Percentiles rank a stretch among this genome's conserved stretches.
These are phyloP conservation scores for Phaeosphaeria sp. DNA, from an alignment of 2,329 filamentous ascomycete species.

Conservation along the genomic window DNA sequence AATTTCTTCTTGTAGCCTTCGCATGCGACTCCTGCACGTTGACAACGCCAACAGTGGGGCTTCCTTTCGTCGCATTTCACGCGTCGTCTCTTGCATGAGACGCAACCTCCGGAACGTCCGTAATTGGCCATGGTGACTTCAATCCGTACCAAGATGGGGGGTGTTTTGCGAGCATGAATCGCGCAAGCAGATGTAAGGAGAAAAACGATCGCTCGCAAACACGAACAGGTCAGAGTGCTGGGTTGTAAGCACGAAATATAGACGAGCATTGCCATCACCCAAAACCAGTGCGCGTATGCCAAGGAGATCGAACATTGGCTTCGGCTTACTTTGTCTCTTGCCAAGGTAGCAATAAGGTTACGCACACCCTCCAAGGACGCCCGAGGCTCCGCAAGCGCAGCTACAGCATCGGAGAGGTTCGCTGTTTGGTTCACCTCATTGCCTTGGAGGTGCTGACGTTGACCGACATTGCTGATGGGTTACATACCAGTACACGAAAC, in stretches of 20 bases:
- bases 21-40: slow-evolving; percentile 4
- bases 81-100: slow-evolving; percentile 7
- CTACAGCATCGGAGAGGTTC: not conserved
- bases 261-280: not conserved
- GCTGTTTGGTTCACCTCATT: too few species aligned
- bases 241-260: not conserved
- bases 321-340: not conserved
- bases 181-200: not conserved
- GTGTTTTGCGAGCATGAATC: not conserved
- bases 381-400: not conserved
- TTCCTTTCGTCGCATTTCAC: slow-evolving; percentile 13
- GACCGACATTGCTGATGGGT: not conserved
- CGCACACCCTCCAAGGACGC: not conserved
- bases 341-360: not conserved
- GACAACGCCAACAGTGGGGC: slow-evolving; percentile 7
- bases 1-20: slow-evolving; percentile 8
- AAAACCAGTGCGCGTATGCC: not conserved
- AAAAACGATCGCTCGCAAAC: not conserved
- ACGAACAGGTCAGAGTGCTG: not conserved
- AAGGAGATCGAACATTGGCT: not conserved
- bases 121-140: slow-evolving; percentile 2
- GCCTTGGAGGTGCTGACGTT: not conserved
- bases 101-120: slow-evolving; percentile 8
- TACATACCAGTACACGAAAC: not conserved
- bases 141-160: not conserved